Percentiles rank a stretch among this genome's conserved stretches.
phyloP scores from a whole-genome alignment of 2,329 filamentous ascomycete genomes.

The Ophiostoma novo-ulmi region DNA sequence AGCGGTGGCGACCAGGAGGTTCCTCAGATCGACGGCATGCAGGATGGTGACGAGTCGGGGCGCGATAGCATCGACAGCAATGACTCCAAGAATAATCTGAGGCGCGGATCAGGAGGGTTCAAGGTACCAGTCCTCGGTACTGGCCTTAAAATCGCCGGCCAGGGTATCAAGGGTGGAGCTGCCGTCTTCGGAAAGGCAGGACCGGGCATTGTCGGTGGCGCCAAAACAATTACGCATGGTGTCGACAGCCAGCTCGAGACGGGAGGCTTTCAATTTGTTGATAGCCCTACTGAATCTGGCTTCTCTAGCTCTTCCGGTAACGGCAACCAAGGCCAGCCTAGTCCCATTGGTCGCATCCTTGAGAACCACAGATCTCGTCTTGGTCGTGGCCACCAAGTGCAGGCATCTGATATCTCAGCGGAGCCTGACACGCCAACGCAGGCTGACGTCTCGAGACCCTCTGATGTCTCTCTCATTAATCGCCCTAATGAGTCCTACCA shows the following conservation, averaged over 20 bases:
- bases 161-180: conserved; percentile 46
- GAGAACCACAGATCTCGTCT: conserved; percentile 24
- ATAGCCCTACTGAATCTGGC: not conserved
- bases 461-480: conserved; percentile 31
- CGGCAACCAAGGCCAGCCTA: conserved; percentile 28
- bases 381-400: not conserved
- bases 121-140: conserved; percentile 35
- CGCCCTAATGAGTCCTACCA: not conserved
- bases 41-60: conserved; percentile 22
- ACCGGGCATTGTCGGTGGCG: conserved; percentile 42
- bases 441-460: conserved; percentile 31
- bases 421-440: conserved; percentile 11
- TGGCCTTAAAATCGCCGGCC: conserved; percentile 44
- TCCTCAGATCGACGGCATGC: conserved; percentile 43
- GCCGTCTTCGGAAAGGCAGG: conserved; percentile 41
- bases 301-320: conserved; percentile 11
- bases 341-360: conserved; percentile 29
- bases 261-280: conserved; percentile 47
- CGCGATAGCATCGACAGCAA: conserved; percentile 24
- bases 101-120: conserved; percentile 22
- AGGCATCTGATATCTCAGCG: conserved; percentile 9
- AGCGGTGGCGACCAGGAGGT: conserved; percentile 50
- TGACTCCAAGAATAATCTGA: conserved; percentile 15
- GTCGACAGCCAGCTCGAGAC: conserved; percentile 50
- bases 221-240: conserved; percentile 45